Base-by-base conservation (phyloP, 805 yeast species). In the Peterozyma xylosa region DNA sequence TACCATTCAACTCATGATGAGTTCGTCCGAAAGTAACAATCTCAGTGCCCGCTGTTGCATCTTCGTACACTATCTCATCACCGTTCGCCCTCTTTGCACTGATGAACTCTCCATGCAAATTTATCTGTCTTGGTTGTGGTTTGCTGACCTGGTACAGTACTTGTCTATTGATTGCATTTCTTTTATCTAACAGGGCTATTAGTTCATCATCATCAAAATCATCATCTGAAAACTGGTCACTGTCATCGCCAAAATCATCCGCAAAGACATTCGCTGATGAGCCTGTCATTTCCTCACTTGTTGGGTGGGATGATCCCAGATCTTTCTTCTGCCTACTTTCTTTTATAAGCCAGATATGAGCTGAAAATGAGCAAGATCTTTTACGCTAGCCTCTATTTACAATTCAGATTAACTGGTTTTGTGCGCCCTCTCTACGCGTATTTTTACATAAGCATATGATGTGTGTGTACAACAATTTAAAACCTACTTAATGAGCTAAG, bases 1-100 rank as follows among this genome's bases (percentile, higher is more conserved):
- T 63, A 2, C 48, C 41, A 49, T 74, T 62, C 35, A 82, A 54
- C 10, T 62, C 63, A 51, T 80, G 87, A 48, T 76, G 79, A 1
- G 79, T 73, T 0, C 74, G 70, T 18, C 44, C 53, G 50, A 50
- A 50, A 1, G 55, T 53, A 13, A 57, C 51, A 11, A 51, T 48
- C 39, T 54, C 27, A 21, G 27, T 21, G 7, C 27, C 7, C 7
- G 27, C 7, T 21, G 57, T 32, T 48, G 47, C 10, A 58, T 48
- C 35, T 54, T 56, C 43, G 53, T 56, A 38, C 59, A 59, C 48
- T 11, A 56, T 36, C 14, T 45, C 50, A 35, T 49, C 47, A 9
- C 42, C 42, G 4, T 37, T 30, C 15, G 33, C 17, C 33, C 47
- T 45, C 11, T 36, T 48, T 33, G 43, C 44, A 14, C 46, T 46